phyloP scores from a whole-genome alignment of 768 basidiomycete species.

The Boletus speciosus region DNA sequence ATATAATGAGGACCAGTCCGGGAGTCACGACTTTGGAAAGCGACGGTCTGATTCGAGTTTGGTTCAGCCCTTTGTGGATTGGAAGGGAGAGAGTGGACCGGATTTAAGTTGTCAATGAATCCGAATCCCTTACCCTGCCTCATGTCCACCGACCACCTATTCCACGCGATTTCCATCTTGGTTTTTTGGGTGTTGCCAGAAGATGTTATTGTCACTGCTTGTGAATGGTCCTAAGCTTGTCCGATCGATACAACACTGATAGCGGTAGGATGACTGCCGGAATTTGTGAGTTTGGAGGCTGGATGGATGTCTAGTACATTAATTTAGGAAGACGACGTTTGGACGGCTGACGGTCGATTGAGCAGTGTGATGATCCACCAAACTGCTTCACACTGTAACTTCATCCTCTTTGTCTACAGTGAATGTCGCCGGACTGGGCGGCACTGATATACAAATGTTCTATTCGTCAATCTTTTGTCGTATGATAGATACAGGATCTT shows the following conservation, averaged over 20 bases:
- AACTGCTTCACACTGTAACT: too few relatives aligned
- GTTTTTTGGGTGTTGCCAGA: background rate
- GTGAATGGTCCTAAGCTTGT: background rate
- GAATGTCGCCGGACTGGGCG: background rate
- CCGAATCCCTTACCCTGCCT: conserved; percentile 12
- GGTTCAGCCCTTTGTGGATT: background rate
- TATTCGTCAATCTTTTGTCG: background rate
- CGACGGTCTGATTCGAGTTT: background rate
- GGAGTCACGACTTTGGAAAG: background rate
- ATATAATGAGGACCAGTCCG: background rate
- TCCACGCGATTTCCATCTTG: conserved; percentile 16
- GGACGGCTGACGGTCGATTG: background rate
- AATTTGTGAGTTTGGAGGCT: background rate
- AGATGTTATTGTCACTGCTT: background rate
- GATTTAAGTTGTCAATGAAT: conserved; percentile 1
- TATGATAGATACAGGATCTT: background rate
- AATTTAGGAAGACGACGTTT: background rate
- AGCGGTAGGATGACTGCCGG: background rate
- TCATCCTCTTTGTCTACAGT: background rate
- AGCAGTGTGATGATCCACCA: background rate
- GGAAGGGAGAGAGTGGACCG: background rate
- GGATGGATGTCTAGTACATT: background rate
- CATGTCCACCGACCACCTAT: conserved; percentile 9
- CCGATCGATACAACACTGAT: background rate
- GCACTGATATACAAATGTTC: background rate